phyloP scores from a whole-genome alignment of 805 yeast genomes.

The Pachysolen tannophilus region DNA sequence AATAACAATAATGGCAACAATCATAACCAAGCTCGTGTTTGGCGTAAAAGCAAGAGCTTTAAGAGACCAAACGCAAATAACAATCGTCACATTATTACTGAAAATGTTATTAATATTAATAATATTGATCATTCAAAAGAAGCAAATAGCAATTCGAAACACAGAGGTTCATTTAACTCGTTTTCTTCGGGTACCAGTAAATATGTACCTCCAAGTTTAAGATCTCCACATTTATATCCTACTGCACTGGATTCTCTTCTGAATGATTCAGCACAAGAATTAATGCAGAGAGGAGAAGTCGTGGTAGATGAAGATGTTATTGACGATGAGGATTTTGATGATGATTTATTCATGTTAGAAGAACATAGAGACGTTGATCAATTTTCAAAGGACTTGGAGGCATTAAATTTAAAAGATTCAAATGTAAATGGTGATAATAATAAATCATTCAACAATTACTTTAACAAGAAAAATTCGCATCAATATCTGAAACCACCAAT shows the following conservation, averaged over 20 bases:
- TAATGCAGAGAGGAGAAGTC: constrained; percentile 19
- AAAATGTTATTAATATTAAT: constrained; percentile 2
- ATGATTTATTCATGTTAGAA: constrained; percentile 31
- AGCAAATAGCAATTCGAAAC: constrained; percentile 1
- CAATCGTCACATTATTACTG: no score
- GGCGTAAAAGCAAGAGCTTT: constrained; percentile 15
- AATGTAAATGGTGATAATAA: no score
- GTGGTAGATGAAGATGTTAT: constrained; percentile 24
- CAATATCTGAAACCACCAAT: no score
- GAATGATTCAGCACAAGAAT: constrained; percentile 14
- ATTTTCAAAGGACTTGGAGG: constrained; percentile 10
- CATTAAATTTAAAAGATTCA: constrained; percentile 10
- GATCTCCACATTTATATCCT: constrained; percentile 32
- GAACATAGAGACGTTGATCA: constrained; percentile 15
- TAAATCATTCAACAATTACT: no score
- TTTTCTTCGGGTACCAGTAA: constrained; percentile 37
- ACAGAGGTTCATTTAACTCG: constrained; percentile 3
- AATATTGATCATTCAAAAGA: constrained; percentile 6
- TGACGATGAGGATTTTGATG: constrained; percentile 20
- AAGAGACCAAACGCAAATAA: no score
- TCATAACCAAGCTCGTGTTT: constrained; percentile 11
- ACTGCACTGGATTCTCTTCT: constrained; percentile 9
- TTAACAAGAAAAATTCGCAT: no score
- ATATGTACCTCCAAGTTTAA: constrained; percentile 66
- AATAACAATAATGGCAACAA: constrained; percentile 2